Evolutionary conservation across 441 rosid species (phyloP).

Genomic region (Biscutella laevigata): DNA sequence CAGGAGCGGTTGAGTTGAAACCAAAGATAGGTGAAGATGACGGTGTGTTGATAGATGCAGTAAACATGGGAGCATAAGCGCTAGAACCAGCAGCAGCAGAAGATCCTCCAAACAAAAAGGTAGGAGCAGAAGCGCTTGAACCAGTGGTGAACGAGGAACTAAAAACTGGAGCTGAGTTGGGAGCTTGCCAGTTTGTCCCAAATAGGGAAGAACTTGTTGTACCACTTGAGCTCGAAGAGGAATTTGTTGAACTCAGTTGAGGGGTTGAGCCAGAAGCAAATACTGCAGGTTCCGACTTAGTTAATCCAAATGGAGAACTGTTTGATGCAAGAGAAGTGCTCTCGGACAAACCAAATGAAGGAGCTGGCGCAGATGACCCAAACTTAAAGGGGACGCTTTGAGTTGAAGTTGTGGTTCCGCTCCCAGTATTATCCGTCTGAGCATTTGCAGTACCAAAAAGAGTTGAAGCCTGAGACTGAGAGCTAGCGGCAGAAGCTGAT

Average conservation of each 20-base stretch:
- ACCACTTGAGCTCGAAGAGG: conserved; percentile 37
- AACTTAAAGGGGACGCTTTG: conserved; percentile 45
- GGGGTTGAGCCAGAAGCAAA: conserved; percentile 42
- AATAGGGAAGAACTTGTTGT: conserved; percentile 32
- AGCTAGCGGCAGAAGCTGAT: conserved; percentile 30
- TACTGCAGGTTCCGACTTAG: conserved; percentile 30
- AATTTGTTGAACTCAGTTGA: conserved; percentile 34
- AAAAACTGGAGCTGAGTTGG: conserved; percentile 31
- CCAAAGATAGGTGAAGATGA: conserved; percentile 37
- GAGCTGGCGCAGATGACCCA: conserved; percentile 37
- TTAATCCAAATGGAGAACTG: conserved; percentile 39
- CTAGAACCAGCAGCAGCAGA: conserved; percentile 29
- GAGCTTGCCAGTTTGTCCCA: conserved; percentile 52
- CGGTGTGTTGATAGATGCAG: conserved; percentile 35
- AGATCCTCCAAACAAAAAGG: conserved; percentile 41
- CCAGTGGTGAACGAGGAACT: conserved; percentile 32
- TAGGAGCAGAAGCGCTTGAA: conserved; percentile 36
- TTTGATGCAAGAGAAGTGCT: conserved; percentile 36
- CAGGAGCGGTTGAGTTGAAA: conserved; percentile 40
- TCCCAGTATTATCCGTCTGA: conserved; percentile 34
- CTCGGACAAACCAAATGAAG: conserved; percentile 42
- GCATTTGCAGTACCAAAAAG: conserved; percentile 32
- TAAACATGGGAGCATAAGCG: conserved; percentile 34
- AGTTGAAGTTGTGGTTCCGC: conserved; percentile 37
- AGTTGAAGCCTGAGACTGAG: conserved; percentile 39